These are phyloP conservation scores for Fimicolochytrium jonesii DNA, from an alignment of 192 early-diverging fungal species.

Conservation along the genomic window DNA sequence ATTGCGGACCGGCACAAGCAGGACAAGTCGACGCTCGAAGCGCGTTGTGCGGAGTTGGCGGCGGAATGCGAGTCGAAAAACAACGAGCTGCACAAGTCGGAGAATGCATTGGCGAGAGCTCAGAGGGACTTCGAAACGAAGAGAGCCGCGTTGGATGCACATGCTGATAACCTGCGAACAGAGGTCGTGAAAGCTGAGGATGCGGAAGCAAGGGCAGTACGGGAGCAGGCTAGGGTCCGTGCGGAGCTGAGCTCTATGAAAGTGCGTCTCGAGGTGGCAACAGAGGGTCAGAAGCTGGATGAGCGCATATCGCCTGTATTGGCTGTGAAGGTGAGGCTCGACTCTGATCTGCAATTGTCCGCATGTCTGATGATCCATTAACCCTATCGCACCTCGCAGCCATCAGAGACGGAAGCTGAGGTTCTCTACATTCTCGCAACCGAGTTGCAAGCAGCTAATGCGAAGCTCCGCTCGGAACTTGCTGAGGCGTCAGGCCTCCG, in stretches of 20 bases:
- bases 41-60: neutral
- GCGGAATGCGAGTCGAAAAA: neutral
- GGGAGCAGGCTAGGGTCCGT: neutral
- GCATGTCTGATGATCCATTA: neutral
- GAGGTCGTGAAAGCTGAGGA: neutral
- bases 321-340: neutral
- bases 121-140: neutral
- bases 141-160: neutral
- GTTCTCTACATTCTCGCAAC: conserved; percentile 6
- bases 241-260: neutral
- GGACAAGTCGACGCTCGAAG: neutral
- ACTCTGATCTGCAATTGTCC: no score
- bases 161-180: neutral
- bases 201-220: neutral
- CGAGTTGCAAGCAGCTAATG: conserved; percentile 10
- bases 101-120: neutral
- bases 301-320: neutral
- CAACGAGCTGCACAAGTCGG: neutral
- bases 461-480: neutral
- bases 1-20: neutral
- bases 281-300: neutral
- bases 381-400: neutral
- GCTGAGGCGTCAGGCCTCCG: neutral
- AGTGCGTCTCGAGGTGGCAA: neutral
- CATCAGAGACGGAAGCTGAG: neutral